Evolutionary conservation across 371 early-diverging fungal genomes (phyloP), one percentile per base, ranked within the genome.

Genomic region (Coemansia sp.): DNA sequence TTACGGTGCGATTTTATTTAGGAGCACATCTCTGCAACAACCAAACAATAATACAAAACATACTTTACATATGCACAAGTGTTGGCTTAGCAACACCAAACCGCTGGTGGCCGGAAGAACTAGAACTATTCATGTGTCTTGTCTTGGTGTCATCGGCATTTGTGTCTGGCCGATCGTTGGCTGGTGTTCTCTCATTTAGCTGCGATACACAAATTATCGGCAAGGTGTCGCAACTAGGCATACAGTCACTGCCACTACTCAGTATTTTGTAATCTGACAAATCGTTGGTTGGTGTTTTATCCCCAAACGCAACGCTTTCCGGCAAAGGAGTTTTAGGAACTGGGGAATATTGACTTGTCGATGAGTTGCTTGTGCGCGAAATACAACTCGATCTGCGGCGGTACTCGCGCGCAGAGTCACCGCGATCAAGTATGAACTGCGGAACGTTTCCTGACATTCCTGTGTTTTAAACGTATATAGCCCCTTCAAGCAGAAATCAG

Each of bases 381-480:
- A 61, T 55, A 21, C 64, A 53, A 62, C 75, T 70, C 1, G 75
- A 74, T 57, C 73, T 48, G 1, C 78, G 78, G 7, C 78, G 70
- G 40, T 78, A 75, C 52, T 73, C 74, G 26, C 70, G 65, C 0
- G 78, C 78, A 17, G 63, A 61, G 29, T 63, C 51, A 3, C 78
- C 78, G 1, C 78, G 69, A 53, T 74, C 70, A 24, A 78, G 62
- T 9, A 78, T 66, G 17, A 66, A 78, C 5, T 66, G 66, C 3
- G 78, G 78, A 1, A 73, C 36, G 23, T 36, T 53, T 6, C 32
- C 19, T 11, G 32, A n/a, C 56, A 56, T 56, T 2, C 4, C 29
- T 49, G 19, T 32, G 9, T 9, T 32, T 1, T 32, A 32, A 9
- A 9, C 32, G 9, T 32, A 32, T 32, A 32, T 32, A 9, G 32